Evolutionary conservation across 345 rosid genomes (phyloP).

Genomic region (Gossypium australe): DNA sequence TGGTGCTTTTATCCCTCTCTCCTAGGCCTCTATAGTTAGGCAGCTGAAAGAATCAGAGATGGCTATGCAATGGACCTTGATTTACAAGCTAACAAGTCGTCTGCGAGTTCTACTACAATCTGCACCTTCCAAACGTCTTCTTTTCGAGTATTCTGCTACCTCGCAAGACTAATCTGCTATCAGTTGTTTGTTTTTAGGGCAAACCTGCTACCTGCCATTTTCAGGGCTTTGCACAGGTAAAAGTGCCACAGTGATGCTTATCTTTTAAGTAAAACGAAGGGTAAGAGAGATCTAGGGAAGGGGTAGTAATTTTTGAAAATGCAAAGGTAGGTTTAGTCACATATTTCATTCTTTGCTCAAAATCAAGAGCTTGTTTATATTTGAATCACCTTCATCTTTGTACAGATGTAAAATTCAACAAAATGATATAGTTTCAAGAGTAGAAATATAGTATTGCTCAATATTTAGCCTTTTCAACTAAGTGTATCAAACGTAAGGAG

Average conservation of each 20-base stretch:
- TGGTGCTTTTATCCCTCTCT: neutral
- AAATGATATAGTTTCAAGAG: neutral
- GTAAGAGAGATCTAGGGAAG: neutral
- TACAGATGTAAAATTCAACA: slow-evolving; percentile 13
- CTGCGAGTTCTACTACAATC: slow-evolving; percentile 85
- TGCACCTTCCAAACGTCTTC: slow-evolving; percentile 84
- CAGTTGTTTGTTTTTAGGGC: neutral
- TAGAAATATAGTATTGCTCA: neutral
- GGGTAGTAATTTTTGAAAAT: slow-evolving; percentile 3
- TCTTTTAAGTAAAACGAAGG: neutral
- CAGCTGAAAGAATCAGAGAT: slow-evolving; percentile 97
- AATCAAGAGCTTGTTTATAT: slow-evolving; percentile 27
- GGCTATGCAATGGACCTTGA: slow-evolving; percentile 98
- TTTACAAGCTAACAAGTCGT: slow-evolving; percentile 87
- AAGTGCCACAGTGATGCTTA: neutral
- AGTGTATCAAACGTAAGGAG: too few species aligned
- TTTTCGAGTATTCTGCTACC: slow-evolving; percentile 93
- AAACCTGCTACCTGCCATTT: neutral
- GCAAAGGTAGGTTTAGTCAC: slow-evolving; percentile 10
- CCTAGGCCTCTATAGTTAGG: slow-evolving; percentile 83
- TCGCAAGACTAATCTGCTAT: slow-evolving; percentile 58
- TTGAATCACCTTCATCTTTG: neutral
- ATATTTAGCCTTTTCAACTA: neutral
- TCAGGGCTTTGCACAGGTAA: neutral
- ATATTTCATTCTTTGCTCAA: slow-evolving; percentile 37